Evolutionary conservation across 371 early-diverging fungal species (phyloP).

Genomic region (Rhizopus delemar): DNA sequence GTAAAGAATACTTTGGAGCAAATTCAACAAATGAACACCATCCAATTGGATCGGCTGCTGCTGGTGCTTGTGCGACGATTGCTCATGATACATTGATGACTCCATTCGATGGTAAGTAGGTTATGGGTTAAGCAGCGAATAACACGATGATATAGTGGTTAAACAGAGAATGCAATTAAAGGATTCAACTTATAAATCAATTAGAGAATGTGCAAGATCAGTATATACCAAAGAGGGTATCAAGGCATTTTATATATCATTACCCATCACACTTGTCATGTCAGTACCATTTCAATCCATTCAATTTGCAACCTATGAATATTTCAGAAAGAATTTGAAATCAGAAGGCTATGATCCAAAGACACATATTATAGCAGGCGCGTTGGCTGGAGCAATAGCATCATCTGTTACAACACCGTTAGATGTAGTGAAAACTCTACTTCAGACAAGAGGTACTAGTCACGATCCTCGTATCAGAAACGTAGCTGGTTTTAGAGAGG

Average conservation of each 20-base stretch:
- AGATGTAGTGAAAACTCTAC: conserved; percentile 90
- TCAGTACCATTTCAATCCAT: conserved; percentile 91
- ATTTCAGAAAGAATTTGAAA: conserved; percentile 72
- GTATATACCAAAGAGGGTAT: conserved; percentile 79
- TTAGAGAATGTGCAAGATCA: conserved; percentile 66
- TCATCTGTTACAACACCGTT: conserved; percentile 91
- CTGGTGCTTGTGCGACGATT: conserved; percentile 91
- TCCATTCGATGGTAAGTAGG: conserved; percentile 83
- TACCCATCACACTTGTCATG: conserved; percentile 91
- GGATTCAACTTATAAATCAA: conserved; percentile 64
- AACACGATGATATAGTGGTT: conserved; percentile 59
- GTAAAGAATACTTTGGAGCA: conserved; percentile 74
- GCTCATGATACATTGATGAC: conserved; percentile 90
- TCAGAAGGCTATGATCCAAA: conserved; percentile 79
- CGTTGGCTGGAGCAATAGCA: conserved; percentile 87
- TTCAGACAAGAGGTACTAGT: conserved; percentile 86
- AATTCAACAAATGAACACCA: conserved; percentile 53
- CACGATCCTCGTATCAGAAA: conserved; percentile 69
- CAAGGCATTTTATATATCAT: conserved; percentile 87
- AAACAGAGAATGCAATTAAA: conserved; percentile 95
- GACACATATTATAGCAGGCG: conserved; percentile 87
- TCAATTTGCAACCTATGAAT: conserved; percentile 91
- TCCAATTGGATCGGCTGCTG: conserved; percentile 69
- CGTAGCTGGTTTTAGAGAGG: conserved; percentile 70
- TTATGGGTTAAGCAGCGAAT: neutral